Conservation (phyloP, 345 rosid species). For the Orychophragmus violaceus region DNA sequence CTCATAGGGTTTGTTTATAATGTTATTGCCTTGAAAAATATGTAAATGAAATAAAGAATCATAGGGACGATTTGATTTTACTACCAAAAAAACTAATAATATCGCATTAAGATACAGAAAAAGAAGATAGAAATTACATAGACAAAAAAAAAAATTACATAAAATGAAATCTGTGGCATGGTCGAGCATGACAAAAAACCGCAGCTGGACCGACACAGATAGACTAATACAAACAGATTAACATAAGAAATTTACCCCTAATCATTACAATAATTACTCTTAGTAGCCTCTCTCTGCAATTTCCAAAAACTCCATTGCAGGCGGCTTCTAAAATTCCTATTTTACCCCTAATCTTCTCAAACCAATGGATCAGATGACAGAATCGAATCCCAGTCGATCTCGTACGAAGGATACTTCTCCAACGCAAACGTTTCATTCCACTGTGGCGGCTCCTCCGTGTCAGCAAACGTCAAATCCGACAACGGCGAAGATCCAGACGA, state of each 20-base stretch:
- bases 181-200: slow-evolving; percentile 41
- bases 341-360: slow-evolving; percentile 18
- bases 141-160: neutral
- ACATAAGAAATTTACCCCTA: neutral
- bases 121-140: slow-evolving; percentile 1
- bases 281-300: slow-evolving; percentile 25
- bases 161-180: slow-evolving; percentile 21
- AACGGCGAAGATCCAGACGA: slow-evolving; percentile 56
- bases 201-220: slow-evolving; percentile 35
- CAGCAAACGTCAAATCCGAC: slow-evolving; percentile 51
- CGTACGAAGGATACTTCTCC: slow-evolving; percentile 84
- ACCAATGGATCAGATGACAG: slow-evolving; percentile 8
- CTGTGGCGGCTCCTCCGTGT: slow-evolving; percentile 34
- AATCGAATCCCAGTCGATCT: slow-evolving; percentile 86
- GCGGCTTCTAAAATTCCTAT: slow-evolving; percentile 3
- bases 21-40: too few relatives aligned
- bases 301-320: slow-evolving; percentile 41
- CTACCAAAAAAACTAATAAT: neutral
- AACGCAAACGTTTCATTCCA: slow-evolving; percentile 59
- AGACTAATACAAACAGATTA: slow-evolving; percentile 4
- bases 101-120: neutral
- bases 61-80: neutral
- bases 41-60: neutral
- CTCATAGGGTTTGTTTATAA: neutral
- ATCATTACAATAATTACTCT: neutral